Percentiles rank a stretch among this genome's conserved stretches.
Evolutionary conservation across 306 rosid species (phyloP).

Genomic region (Spatholobus suberectus): DNA sequence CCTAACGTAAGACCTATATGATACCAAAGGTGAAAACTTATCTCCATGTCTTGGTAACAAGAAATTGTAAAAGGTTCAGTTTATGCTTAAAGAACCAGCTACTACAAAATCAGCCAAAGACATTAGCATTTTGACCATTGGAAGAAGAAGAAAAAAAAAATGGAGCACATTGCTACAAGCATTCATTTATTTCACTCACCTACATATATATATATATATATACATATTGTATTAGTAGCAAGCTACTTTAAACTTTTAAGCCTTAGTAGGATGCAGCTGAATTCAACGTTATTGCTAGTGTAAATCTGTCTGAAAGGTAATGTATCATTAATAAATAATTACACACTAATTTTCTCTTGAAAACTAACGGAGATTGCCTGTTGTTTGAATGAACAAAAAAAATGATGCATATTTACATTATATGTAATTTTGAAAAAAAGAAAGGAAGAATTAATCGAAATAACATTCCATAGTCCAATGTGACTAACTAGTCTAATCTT

Average conservation of each 20-base stretch:
- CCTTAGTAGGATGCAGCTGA: not conserved
- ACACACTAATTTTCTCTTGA: not conserved
- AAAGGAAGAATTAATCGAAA: too few species aligned
- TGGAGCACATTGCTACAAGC: too few species aligned
- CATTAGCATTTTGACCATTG: too few species aligned
- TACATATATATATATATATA: too few species aligned
- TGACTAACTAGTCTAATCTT: too few species aligned
- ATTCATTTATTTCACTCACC: conserved; percentile 20
- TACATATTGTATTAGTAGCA: conserved; percentile 2
- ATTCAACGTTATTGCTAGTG: too few species aligned
- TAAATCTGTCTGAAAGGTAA: conserved; percentile 17
- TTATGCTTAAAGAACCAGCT: conserved; percentile 14
- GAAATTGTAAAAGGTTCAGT: not conserved
- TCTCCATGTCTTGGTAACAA: conserved; percentile 1
- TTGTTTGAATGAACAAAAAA: too few species aligned
- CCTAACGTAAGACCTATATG: conserved; percentile 63
- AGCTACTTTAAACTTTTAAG: conserved; percentile 2
- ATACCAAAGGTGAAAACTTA: conserved; percentile 23
- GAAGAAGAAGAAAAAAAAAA: too few species aligned
- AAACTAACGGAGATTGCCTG: not conserved
- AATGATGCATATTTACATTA: too few species aligned
- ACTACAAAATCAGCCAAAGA: conserved; percentile 7
- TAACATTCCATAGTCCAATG: too few species aligned
- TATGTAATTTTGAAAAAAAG: too few species aligned
- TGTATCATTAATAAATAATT: not conserved